Evolutionary conservation across 257 asterid species (phyloP), one percentile per base, ranked within the genome.

Genomic region (Gentiana macrophylla): DNA sequence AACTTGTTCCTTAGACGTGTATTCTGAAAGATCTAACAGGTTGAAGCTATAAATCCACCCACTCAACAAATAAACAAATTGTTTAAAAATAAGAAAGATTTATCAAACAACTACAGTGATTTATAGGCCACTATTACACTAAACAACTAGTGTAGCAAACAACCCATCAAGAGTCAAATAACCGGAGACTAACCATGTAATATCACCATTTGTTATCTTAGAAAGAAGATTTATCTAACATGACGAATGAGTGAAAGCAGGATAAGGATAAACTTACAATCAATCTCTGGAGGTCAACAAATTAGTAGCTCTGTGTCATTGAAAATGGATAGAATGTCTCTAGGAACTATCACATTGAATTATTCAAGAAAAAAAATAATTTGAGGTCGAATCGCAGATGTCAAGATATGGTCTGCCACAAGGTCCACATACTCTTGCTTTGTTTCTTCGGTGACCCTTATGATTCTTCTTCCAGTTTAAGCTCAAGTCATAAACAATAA

Each of bases 21-120:
- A 91, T 80, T 91, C 98, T 3, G 97, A 97, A 59, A 91, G 94
- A 80, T 91, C 97, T 70, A 91, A 77, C 74, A 87, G 98, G 80
- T 91, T 87, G 74, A 91, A 91, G 78, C 98, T 91, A 87, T 15
- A 36, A 74, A 41, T 41, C 8, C 46, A 7, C 46, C 46, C 6
- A 41, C 1, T 5, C 6, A 41, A 5, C 9, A 10, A 41, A 15
- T 15, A 15, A 15, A 15, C 24, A 15, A 15, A 15, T 15, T 15
- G 24, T 15, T 15, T 15, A 15, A 15, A 15, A 15, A 15, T 15
- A 15, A 15, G 24, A 15, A 15, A 15, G 24, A 45, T 12, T 50
- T n/a, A 54, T 12, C 60, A 49, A 50, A 53, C 47, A 15, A 15
- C 24, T 69, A 15, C 24, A 15, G 24, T 15, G 24, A 15, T 15